Base-by-base conservation (phyloP, 2,329 filamentous ascomycete genomes). In the Diaporthe vaccinii region DNA sequence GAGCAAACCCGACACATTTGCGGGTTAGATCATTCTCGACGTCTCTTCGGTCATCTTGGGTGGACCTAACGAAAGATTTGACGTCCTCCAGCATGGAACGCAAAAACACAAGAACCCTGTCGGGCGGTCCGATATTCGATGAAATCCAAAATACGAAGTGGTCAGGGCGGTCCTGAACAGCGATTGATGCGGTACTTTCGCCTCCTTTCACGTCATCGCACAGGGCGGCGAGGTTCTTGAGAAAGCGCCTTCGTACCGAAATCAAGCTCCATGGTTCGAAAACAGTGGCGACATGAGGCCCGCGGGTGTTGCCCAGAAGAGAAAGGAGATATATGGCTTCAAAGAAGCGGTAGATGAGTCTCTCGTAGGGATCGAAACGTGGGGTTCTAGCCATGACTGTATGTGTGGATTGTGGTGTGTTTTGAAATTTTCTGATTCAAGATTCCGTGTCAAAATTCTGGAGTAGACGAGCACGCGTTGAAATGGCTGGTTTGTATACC, bases 201-300 rank as follows among this genome's bases (percentile, higher is more conserved):
- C 87, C 88, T 0, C 87, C 87, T 76, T 87, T 89, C 0, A 80
- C 76, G 65, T 84, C 84, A 73, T 89, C 87, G 76, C 86, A 88
- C 9, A 89, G 77, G 77, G 85, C 87, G 12, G 85, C 82, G 1
- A 89, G 78, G 39, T 84, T 83, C 5, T 82, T 80, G 0, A 86
- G 79, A 36, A 88, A 84, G 2, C 82, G 77, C 4, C 78, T 77
- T 34, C 77, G 76, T 74, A 74, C 53, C 17, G 72, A 72, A 74
- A 75, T 57, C 10, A 22, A 34, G 34, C 69, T 76, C 44, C 34
- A 71, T 36, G 74, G 55, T 25, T 70, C 55, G 1, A 53, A 57
- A 0, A 57, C 72, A 2, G 49, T 55, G 2, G 77, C 39, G 1
- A 51, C 78, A 46, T 82, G 80, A 12, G 78, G 76, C 62, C 83